A percentile compares a stretch with the other conserved stretches of the same genome.
Conservation (phyloP, 306 rosid genomes). For the Adenanthera pavonina region DNA sequence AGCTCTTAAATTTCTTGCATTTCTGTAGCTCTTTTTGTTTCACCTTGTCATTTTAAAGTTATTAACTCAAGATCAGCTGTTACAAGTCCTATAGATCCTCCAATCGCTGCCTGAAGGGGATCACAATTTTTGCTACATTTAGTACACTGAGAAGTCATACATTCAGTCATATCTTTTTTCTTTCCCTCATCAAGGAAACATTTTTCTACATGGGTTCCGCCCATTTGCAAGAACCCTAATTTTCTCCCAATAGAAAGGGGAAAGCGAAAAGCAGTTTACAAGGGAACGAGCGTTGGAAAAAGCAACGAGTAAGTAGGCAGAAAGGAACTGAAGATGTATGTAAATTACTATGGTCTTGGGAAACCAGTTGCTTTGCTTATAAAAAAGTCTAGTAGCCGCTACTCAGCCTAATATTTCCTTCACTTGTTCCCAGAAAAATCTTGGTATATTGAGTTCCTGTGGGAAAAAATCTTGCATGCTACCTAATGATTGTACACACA, state of each 20-base stretch:
- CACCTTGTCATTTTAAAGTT: neutral
- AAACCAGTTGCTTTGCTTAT: neutral
- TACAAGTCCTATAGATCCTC: neutral
- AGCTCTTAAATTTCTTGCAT: neutral
- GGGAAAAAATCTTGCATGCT: neutral
- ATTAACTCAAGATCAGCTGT: neutral
- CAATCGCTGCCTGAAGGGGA: neutral
- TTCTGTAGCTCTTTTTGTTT: neutral
- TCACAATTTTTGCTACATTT: neutral
- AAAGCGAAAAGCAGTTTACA: neutral
- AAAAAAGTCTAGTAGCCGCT: conserved; percentile 1
- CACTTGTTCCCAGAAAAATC: neutral
- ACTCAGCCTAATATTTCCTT: neutral
- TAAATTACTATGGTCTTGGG: neutral
- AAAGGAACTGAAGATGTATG: neutral
- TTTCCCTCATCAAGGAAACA: neutral
- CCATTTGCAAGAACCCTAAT: neutral
- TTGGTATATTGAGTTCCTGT: neutral
- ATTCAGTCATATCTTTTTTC: neutral
- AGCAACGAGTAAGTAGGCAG: neutral
- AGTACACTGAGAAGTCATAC: neutral
- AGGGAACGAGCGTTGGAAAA: neutral
- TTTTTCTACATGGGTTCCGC: neutral
- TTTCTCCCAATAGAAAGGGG: conserved; percentile 7
- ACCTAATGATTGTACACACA: neutral